Evolutionary conservation across 306 rosid species (phyloP).

Genomic region (Begonia loranthoides): DNA sequence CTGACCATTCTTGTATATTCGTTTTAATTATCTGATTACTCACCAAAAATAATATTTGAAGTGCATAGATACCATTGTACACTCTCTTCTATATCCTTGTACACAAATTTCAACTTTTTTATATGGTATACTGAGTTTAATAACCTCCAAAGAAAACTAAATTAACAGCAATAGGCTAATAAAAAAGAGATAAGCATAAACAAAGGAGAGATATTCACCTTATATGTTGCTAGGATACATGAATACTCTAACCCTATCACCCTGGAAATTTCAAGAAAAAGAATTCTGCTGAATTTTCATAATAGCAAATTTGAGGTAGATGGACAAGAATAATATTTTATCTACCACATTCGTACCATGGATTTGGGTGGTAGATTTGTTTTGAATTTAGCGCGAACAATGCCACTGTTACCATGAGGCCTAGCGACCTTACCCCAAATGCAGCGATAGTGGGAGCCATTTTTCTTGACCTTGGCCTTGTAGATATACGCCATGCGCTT

Average conservation of each 20-base stretch:
- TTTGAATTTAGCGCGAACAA: slow-evolving; percentile 70
- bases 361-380: slow-evolving; percentile 76
- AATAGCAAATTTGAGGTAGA: slow-evolving; percentile 5
- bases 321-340: not conserved
- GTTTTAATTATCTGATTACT: no score
- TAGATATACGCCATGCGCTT: slow-evolving; percentile 68
- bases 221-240: slow-evolving; percentile 76
- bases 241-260: slow-evolving; percentile 59
- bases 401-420: slow-evolving; percentile 80
- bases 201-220: no score
- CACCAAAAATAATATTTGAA: no score
- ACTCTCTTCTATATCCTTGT: no score
- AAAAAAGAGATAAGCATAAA: no score
- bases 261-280: slow-evolving; percentile 25
- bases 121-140: no score
- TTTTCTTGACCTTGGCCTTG: slow-evolving; percentile 68
- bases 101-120: no score
- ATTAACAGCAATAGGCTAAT: no score
- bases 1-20: no score
- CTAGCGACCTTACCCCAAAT: slow-evolving; percentile 73
- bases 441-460: slow-evolving; percentile 70
- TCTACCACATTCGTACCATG: slow-evolving; percentile 49
- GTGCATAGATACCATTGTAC: no score
- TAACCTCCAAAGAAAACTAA: no score
- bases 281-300: no score